These are phyloP conservation scores for Beta macrorhiza DNA, from an alignment of 179 eudicot species.

Conservation along the genomic window DNA sequence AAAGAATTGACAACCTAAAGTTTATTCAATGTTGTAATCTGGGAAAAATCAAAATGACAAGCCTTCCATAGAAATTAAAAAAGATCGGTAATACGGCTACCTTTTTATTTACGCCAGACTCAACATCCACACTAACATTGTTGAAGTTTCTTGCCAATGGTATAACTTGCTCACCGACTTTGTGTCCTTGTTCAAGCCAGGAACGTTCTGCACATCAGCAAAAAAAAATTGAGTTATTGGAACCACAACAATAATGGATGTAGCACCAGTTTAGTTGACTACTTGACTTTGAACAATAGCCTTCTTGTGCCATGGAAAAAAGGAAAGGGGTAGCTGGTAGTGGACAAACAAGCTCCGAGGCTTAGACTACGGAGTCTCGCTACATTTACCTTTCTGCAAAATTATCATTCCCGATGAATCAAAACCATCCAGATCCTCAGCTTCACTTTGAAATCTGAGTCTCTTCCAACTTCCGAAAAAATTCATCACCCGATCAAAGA, in stretches of 20 bases:
- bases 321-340: no score
- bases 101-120: constrained; percentile 48
- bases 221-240: neutral
- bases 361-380: neutral
- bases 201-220: constrained; percentile 56
- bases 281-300: neutral
- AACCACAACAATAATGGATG: neutral
- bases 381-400: constrained; percentile 69
- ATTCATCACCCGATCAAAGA: constrained; percentile 76
- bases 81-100: constrained; percentile 2
- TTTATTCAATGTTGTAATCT: neutral
- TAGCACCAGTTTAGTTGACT: neutral
- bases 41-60: neutral
- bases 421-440: constrained; percentile 84
- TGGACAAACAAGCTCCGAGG: neutral
- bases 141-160: constrained; percentile 89
- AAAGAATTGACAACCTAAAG: neutral
- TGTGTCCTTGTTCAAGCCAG: constrained; percentile 94
- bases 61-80: neutral
- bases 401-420: constrained; percentile 92
- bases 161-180: constrained; percentile 78
- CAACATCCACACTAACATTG: constrained; percentile 55
- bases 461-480: constrained; percentile 88
- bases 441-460: constrained; percentile 63
- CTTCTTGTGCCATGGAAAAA: no score